Evolutionary conservation across 331 rosid species (phyloP).

Genomic region (Ulmus americana): DNA sequence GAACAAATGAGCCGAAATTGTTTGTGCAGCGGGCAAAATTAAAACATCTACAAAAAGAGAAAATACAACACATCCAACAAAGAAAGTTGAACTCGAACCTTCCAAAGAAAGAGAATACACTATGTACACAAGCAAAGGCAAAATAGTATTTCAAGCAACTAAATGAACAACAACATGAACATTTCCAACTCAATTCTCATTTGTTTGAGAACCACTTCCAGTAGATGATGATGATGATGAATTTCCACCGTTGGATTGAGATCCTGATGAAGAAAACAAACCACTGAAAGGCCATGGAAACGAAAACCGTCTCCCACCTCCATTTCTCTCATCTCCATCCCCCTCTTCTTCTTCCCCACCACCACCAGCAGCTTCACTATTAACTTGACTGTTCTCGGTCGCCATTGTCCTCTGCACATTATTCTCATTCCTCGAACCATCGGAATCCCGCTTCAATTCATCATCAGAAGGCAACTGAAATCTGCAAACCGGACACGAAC

Average conservation of each 20-base stretch:
- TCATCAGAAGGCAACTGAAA: slow-evolving; percentile 58
- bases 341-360: no score
- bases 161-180: slow-evolving; percentile 12
- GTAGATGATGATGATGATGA: slow-evolving; percentile 41
- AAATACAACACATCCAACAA: no score
- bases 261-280: slow-evolving; percentile 39
- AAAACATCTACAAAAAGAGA: slow-evolving; percentile 20
- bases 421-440: slow-evolving; percentile 22
- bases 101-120: slow-evolving; percentile 13
- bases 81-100: slow-evolving; percentile 16
- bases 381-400: slow-evolving; percentile 13
- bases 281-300: slow-evolving; percentile 51
- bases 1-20: no score
- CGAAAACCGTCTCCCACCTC: slow-evolving; percentile 63
- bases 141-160: slow-evolving; percentile 17
- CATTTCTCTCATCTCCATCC: no score
- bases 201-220: slow-evolving; percentile 35
- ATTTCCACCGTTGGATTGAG: slow-evolving; percentile 23
- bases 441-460: slow-evolving; percentile 32
- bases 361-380: no score
- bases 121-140: slow-evolving; percentile 37
- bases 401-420: slow-evolving; percentile 10
- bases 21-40: slow-evolving; percentile 5
- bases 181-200: slow-evolving; percentile 26
- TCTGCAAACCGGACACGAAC: no score